These are phyloP conservation scores for Endoconidiophora laricicola DNA, from an alignment of 2,329 filamentous ascomycete species.

Conservation along the genomic window DNA sequence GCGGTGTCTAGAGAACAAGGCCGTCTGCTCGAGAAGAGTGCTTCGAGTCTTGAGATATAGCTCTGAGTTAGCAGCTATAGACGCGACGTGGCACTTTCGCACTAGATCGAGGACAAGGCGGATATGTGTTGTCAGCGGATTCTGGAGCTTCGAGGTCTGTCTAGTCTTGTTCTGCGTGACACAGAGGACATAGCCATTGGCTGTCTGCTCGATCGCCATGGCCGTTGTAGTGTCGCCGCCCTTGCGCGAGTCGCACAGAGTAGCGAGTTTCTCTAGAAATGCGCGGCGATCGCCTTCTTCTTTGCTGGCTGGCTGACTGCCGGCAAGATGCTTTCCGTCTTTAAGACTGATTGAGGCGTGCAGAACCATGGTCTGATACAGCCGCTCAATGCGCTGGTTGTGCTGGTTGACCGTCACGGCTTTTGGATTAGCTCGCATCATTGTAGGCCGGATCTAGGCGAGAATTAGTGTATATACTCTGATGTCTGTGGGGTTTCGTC, in stretches of 20 bases:
- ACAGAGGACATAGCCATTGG: slow-evolving; percentile 25
- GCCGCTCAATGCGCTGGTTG: neutral
- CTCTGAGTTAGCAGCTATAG: neutral
- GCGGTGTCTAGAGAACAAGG: neutral
- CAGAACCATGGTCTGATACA: slow-evolving; percentile 4
- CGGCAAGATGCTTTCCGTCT: neutral
- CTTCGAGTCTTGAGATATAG: neutral
- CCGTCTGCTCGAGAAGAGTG: too few relatives aligned
- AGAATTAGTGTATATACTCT: too few relatives aligned
- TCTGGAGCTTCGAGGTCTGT: neutral
- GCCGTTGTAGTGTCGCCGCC: slow-evolving; percentile 29
- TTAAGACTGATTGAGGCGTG: neutral
- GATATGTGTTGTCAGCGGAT: neutral
- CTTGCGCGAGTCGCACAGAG: slow-evolving; percentile 29
- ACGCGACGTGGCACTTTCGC: neutral
- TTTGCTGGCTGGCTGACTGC: neutral
- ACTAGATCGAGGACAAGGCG: neutral
- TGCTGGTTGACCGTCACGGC: neutral
- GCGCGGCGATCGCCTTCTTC: neutral
- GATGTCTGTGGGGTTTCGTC: too few relatives aligned
- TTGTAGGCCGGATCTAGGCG: too few relatives aligned
- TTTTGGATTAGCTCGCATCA: neutral
- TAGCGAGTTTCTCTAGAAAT: slow-evolving; percentile 26
- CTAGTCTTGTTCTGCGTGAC: slow-evolving; percentile 24
- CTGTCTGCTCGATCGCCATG: slow-evolving; percentile 24